Evolutionary conservation across 108 stramenopile genomes (phyloP).

Genomic region (Seminavis robusta): DNA sequence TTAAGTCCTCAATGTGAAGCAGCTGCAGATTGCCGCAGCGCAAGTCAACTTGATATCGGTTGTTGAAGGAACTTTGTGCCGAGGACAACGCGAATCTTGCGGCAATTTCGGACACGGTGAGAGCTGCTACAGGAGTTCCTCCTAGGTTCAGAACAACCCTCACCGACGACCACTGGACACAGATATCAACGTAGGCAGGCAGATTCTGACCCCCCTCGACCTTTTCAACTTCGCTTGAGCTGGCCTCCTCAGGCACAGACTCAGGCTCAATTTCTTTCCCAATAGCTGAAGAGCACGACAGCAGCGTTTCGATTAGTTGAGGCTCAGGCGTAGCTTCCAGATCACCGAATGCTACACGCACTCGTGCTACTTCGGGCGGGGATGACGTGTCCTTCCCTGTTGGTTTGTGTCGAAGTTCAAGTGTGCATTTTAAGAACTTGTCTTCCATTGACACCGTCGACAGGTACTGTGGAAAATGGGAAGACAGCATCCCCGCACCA

Average conservation of each 20-base stretch:
- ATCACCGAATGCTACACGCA: no score
- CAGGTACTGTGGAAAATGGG: constrained; percentile 34
- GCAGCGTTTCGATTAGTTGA: no score
- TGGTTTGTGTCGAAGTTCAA: no score
- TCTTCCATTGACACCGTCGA: constrained; percentile 35
- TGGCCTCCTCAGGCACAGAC: no score
- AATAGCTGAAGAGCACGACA: no score
- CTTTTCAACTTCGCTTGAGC: no score
- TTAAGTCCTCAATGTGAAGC: constrained; percentile 25
- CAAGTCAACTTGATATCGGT: constrained; percentile 36
- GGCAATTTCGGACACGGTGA: constrained; percentile 18
- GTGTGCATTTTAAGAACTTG: constrained; percentile 23
- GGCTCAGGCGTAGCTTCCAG: no score
- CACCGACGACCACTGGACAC: constrained; percentile 25
- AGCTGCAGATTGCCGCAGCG: constrained; percentile 37
- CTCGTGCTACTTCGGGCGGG: no score
- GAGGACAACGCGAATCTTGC: constrained; percentile 17
- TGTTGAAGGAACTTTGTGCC: no score
- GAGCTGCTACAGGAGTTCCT: constrained; percentile 11
- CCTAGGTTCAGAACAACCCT: constrained; percentile 12
- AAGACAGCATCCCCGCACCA: constrained; percentile 19
- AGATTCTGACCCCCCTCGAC: no score
- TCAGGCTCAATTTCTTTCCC: no score
- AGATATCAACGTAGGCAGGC: constrained; percentile 25
- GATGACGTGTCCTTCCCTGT: no score